phyloP scores from a whole-genome alignment of 345 rosid species.

The Citrus unshiu region DNA sequence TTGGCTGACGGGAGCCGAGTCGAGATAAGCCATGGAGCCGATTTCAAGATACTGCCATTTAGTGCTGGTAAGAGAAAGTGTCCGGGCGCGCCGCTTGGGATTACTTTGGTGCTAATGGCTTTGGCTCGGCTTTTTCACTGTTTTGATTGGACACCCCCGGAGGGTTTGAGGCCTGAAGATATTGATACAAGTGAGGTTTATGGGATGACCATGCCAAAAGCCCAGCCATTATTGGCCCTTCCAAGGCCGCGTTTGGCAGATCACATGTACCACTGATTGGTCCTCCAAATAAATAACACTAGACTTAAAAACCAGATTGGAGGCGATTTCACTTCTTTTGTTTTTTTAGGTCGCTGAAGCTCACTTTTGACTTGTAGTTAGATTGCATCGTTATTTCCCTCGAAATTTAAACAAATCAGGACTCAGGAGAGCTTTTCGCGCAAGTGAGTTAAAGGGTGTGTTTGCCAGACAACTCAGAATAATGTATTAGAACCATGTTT shows the following conservation, averaged over 20 bases:
- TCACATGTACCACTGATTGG: slow-evolving; percentile 38
- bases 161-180: slow-evolving; percentile 43
- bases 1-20: slow-evolving; percentile 53
- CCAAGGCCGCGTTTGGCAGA: slow-evolving; percentile 60
- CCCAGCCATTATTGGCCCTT: slow-evolving; percentile 54
- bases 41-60: slow-evolving; percentile 84
- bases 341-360: too few relatives aligned
- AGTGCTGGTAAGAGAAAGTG: slow-evolving; percentile 90
- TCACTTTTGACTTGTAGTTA: too few relatives aligned
- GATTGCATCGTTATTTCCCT: too few relatives aligned
- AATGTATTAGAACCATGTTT: too few relatives aligned
- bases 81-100: slow-evolving; percentile 92
- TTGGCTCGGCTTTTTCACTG: slow-evolving; percentile 85
- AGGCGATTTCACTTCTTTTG: too few relatives aligned
- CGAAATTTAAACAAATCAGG: too few relatives aligned
- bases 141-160: slow-evolving; percentile 69
- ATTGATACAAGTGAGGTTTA: slow-evolving; percentile 67
- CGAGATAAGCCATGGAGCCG: slow-evolving; percentile 91
- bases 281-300: not conserved
- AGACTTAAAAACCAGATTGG: too few relatives aligned
- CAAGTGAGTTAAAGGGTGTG: too few relatives aligned
- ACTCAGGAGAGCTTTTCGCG: too few relatives aligned
- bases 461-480: too few relatives aligned
- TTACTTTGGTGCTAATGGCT: slow-evolving; percentile 76
- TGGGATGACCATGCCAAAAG: slow-evolving; percentile 98